Evolutionary conservation across 2,329 filamentous ascomycete species (phyloP), one percentile per base, ranked within the genome.

Genomic region (Diaporthe amygdali): DNA sequence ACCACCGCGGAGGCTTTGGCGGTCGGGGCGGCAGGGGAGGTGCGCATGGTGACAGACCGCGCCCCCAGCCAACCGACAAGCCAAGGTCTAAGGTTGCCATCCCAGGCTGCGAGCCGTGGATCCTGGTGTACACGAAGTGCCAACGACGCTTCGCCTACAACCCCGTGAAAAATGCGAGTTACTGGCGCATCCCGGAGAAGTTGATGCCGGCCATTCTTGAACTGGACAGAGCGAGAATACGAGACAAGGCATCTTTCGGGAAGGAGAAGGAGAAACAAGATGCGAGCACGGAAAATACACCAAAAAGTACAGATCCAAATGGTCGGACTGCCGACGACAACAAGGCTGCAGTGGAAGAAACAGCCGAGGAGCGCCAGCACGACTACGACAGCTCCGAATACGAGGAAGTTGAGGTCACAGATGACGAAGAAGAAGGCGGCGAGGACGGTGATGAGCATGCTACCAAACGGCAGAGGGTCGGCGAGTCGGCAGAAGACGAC

Each of bases 161-260:
- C 76, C 89, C 91, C 0, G 88, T 89, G 68, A 97, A 96, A 75
- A 93, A 96, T 46, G 88, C 95, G 75, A 98, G 95, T 81, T 95
- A 95, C 81, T 99, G 97, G 96, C 94, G 94, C 77, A 96, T 98
- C 76, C 96, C 96, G 0, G 90, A 94, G 69, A 92, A 96, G 79
- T 87, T 99, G 44, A 92, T 95, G 87, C 91, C 92, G 72, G 94
- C 90, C 17, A 93, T 96, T 68, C 75, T 92, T 64, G 88, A 90
- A 74, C 84, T 94, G 69, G 94, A 97, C 80, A 90, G 92, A 79
- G 90, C 92, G 75, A 89, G 90, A 71, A 92, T 92, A 82, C 84
- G 90, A 82, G 82, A 88, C 77, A 89, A 91, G 82, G 85, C 85
- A 0, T 78, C 77, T 0, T 78, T 76, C 2, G 70, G 54, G 3